Evolutionary conservation across 306 rosid genomes (phyloP), one percentile per base, ranked within the genome.

Genomic region (Trifolium fragiferum): DNA sequence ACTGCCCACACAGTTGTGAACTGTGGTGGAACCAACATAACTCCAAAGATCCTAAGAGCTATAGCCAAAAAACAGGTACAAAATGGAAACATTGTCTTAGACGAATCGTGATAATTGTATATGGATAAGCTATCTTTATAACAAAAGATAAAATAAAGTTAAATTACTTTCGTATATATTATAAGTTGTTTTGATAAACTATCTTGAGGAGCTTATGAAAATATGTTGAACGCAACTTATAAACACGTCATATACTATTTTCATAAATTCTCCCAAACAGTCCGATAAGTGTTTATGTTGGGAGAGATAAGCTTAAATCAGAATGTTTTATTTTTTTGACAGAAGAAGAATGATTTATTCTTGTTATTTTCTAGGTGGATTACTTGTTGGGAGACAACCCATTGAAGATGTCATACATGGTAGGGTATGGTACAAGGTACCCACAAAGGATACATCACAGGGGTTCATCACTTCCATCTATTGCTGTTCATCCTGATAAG

Each of bases 341-440:
- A 33, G 37, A 40, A 40, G 13, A 37, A 8, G 5, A 46, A 46
- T 46, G 51, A 14, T 46, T 13, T 46, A 46, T 4, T 46, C 51
- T 46, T 46, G 18, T 13, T 14, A 46, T 20, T 38, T 37, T 19
- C 1, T 55, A 90, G 98, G 98, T 93, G 84, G 97, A 93, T 84
- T 93, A 93, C 79, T 70, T 93, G 66, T 82, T 93, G 3, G 98
- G 98, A 38, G 96, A 93, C 74, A 93, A 93, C 82, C 98, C 98
- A 0, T 33, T 84, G 82, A 89, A 77, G 77, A 93, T 91, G 97
- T 93, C 98, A 2, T 93, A 86, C 83, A 93, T 93, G 98, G 98
- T 93, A 75, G 98, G 98, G 55, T 91, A 91, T 72, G 98, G 98
- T 7, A 74, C 88, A 57, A 72, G 89, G 64, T 93, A 81, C 88